A percentile compares a stretch with the other conserved stretches of the same genome.
Conservation (phyloP, 805 yeast species). For the Phaffomyces opuntiae region DNA sequence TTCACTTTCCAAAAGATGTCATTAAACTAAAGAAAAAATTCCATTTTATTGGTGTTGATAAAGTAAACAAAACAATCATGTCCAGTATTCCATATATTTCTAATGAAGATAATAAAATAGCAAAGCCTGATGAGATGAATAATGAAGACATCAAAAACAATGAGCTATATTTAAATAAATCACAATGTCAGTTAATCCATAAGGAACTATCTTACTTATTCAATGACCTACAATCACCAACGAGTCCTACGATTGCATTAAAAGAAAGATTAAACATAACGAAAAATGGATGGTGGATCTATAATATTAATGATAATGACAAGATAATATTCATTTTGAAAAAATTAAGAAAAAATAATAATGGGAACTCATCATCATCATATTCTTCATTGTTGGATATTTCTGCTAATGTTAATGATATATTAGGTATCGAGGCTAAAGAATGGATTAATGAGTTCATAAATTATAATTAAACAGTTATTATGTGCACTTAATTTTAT, state of each 20-base stretch:
- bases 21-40: slow-evolving; percentile 5
- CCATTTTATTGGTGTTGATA: slow-evolving; percentile 13
- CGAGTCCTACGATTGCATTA: slow-evolving; percentile 2
- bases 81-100: slow-evolving; percentile 16
- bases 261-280: slow-evolving; percentile 15
- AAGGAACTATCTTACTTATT: slow-evolving; percentile 11
- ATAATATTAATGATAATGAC: slow-evolving; percentile 2
- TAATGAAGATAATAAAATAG: slow-evolving; percentile 1
- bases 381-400: slow-evolving; percentile 11
- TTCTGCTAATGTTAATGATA: slow-evolving; percentile 14
- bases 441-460: slow-evolving; percentile 15
- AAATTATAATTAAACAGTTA: neutral
- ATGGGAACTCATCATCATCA: neutral
- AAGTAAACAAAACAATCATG: slow-evolving; percentile 1
- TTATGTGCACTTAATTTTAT: neutral
- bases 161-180: slow-evolving; percentile 3
- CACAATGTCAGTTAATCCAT: slow-evolving; percentile 13
- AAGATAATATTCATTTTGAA: slow-evolving; percentile 13
- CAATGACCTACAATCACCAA: neutral
- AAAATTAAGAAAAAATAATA: slow-evolving; percentile 10
- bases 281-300: slow-evolving; percentile 22
- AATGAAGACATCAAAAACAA: slow-evolving; percentile 7
- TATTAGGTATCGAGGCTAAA: slow-evolving; percentile 19
- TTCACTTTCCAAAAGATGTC: slow-evolving; percentile 6
- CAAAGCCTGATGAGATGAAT: slow-evolving; percentile 1